Percentiles rank a stretch among this genome's conserved stretches.
Evolutionary conservation across 2,329 filamentous ascomycete species (phyloP).

Genomic region (Colletotrichum eleusines): DNA sequence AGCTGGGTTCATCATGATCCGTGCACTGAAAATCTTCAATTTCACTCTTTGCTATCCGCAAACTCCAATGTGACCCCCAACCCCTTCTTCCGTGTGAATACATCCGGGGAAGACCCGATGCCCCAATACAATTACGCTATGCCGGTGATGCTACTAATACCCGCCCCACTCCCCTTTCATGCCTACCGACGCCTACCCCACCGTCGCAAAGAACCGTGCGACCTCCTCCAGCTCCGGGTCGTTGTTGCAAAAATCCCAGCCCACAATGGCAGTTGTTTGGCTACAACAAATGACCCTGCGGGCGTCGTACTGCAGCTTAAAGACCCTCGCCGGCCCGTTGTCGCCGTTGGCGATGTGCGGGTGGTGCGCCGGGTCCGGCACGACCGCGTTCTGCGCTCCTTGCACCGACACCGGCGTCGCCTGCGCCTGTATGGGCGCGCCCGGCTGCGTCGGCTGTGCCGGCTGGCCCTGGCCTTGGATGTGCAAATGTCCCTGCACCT

Average conservation of each 20-base stretch:
- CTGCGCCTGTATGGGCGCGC: constrained; percentile 40
- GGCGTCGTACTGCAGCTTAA: constrained; percentile 97
- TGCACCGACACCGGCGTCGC: constrained; percentile 35
- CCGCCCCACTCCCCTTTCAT: neutral
- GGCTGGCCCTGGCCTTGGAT: constrained; percentile 26
- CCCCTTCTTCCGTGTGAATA: neutral
- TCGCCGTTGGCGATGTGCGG: constrained; percentile 61
- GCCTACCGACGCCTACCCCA: constrained; percentile 56
- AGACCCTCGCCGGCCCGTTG: constrained; percentile 74
- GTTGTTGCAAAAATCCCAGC: constrained; percentile 96
- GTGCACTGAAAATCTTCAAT: constrained; percentile 13
- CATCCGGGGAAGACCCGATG: neutral
- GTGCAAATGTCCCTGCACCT: constrained; percentile 36
- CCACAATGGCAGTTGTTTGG: constrained; percentile 90
- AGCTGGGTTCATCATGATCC: neutral
- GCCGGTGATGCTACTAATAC: constrained; percentile 30
- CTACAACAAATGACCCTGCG: constrained; percentile 94
- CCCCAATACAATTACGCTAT: constrained; percentile 32
- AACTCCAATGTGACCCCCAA: neutral
- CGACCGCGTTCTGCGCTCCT: constrained; percentile 26
- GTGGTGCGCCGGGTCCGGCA: constrained; percentile 52
- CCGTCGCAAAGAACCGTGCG: constrained; percentile 79
- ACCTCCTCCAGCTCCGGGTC: constrained; percentile 85
- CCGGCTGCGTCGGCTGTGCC: constrained; percentile 23
- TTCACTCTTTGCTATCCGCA: constrained; percentile 16